Evolutionary conservation across 2,329 filamentous ascomycete genomes (phyloP).

Genomic region (Colletotrichum chrysophilum): DNA sequence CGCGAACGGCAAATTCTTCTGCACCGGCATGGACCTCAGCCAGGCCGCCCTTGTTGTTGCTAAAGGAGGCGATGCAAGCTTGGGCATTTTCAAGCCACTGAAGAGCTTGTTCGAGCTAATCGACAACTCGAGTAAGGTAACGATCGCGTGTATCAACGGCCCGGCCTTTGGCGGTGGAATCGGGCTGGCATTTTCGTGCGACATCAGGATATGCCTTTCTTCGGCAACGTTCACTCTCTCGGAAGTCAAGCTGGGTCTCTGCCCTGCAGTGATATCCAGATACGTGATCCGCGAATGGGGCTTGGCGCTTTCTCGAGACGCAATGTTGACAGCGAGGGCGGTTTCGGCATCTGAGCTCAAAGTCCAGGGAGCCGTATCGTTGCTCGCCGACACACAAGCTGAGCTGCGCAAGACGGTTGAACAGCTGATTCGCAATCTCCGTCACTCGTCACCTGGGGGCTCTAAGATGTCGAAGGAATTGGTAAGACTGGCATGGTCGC

Average conservation of each 20-base stretch:
- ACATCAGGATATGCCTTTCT: neutral
- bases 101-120: neutral
- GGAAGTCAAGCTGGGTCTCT: neutral
- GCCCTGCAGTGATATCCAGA: neutral
- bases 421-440: neutral
- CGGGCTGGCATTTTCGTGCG: neutral
- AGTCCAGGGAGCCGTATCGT: neutral
- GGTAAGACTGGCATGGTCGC: neutral
- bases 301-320: neutral
- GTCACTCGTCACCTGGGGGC: neutral
- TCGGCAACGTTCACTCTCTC: neutral
- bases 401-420: neutral
- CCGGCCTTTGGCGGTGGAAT: neutral
- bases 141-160: neutral
- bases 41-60: neutral
- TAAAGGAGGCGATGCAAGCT: neutral
- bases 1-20: neutral
- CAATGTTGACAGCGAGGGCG: neutral
- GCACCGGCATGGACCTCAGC: neutral
- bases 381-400: neutral
- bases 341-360: neutral
- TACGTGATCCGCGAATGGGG: neutral
- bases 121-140: neutral
- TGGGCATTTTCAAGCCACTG: neutral
- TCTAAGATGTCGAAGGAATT: neutral